Conservation (phyloP, 208 protist species). For the Trypanosomatidae sp. region DNA sequence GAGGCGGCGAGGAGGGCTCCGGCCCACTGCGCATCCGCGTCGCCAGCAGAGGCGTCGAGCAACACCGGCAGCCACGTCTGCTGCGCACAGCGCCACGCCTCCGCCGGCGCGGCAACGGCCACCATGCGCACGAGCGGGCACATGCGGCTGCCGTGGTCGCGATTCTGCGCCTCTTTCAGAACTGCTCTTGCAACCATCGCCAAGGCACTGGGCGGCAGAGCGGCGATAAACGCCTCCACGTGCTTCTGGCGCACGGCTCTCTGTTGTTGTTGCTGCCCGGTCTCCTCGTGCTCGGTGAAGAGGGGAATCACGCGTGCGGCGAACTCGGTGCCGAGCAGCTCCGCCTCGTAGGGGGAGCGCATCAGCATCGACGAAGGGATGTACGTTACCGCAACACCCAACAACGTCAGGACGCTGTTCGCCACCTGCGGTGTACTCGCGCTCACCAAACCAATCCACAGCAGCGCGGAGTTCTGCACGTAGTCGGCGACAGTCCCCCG, state of each 20-base stretch:
- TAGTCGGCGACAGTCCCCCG: too few relatives aligned
- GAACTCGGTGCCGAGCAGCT: slow-evolving; percentile 11
- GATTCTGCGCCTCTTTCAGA: slow-evolving; percentile 15
- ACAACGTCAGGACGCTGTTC: too few relatives aligned
- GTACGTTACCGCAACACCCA: slow-evolving; percentile 25
- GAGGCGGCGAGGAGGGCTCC: slow-evolving; percentile 41
- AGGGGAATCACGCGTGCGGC: slow-evolving; percentile 9
- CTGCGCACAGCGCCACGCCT: slow-evolving; percentile 37
- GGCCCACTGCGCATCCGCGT: slow-evolving; percentile 39
- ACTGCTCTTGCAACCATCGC: slow-evolving; percentile 11
- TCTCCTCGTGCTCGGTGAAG: slow-evolving; percentile 15
- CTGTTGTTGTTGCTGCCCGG: not conserved
- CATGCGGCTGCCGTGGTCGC: slow-evolving; percentile 31
- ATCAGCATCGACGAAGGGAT: not conserved
- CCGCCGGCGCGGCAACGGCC: slow-evolving; percentile 29
- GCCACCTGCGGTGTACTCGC: too few relatives aligned
- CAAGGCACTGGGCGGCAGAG: slow-evolving; percentile 14
- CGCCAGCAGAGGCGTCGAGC: slow-evolving; percentile 10
- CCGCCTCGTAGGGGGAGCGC: slow-evolving; percentile 8
- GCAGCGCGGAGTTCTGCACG: slow-evolving; percentile 23
- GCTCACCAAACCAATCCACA: too few relatives aligned
- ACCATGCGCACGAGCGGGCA: slow-evolving; percentile 34
- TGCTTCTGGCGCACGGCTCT: not conserved
- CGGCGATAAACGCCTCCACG: slow-evolving; percentile 9
- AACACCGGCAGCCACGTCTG: slow-evolving; percentile 38